These are phyloP conservation scores for Podaxis carcinomalis DNA, from an alignment of 768 basidiomycete species.

Conservation along the genomic window DNA sequence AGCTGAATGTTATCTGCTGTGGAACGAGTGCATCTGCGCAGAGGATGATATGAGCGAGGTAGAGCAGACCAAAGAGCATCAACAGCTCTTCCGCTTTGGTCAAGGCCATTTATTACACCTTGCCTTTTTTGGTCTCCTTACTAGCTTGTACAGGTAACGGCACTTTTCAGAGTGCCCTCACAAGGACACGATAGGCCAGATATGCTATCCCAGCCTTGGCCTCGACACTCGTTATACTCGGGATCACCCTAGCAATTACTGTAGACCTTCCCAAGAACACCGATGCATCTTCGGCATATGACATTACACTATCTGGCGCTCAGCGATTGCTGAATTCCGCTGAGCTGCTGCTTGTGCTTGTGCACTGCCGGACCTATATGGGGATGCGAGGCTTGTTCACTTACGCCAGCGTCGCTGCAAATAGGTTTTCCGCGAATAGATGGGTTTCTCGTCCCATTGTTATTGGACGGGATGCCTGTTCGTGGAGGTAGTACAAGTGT, in stretches of 20 bases:
- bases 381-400: not conserved
- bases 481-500: no score
- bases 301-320: not conserved
- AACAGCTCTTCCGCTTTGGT: not conserved
- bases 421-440: not conserved
- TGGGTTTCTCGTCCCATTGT: not conserved
- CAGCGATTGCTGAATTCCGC: not conserved
- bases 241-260: no score
- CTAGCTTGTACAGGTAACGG: not conserved
- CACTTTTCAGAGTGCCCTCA: not conserved
- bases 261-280: not conserved
- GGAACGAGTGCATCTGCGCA: constrained; percentile 10
- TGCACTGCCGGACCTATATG: not conserved
- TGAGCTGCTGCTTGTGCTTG: not conserved
- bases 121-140: not conserved
- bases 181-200: no score
- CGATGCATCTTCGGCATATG: not conserved
- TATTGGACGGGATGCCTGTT: not conserved
- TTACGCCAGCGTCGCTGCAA: not conserved
- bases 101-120: not conserved
- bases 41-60: constrained; percentile 17
- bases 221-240: no score
- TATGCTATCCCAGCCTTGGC: no score
- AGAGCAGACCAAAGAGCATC: constrained; percentile 17
- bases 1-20: constrained; percentile 18